Base-by-base conservation (phyloP, 805 yeast species). In the Scheffersomyces spartinae region DNA sequence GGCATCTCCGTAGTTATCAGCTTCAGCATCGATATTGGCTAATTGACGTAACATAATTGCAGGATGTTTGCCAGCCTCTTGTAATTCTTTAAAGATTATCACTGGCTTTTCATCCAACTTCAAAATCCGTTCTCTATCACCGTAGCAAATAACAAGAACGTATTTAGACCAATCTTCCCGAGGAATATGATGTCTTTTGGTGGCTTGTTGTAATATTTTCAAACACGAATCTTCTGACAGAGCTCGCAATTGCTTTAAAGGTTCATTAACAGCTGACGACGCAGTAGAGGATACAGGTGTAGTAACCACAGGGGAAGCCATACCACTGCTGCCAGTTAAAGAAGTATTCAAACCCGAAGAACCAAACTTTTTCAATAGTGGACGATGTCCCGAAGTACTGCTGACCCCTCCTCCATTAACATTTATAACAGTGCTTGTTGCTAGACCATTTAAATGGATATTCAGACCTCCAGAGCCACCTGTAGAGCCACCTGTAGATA, bases 151-250 rank as follows among this genome's bases (percentile, higher is more conserved):
- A 10, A 86, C 85, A 26, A 88, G 56, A 2, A 86, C 94, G 45
- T 85, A 88, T 41, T 83, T 79, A 26, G 80, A 66, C 86, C 95
- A 81, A 43, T 84, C 95, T 26, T 71, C 76, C 17, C 72, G 69
- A 23, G 72, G 74, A 25, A 88, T 64, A 31, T 74, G 75, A 52
- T 86, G 94, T 33, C 93, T 66, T 38, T 76, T 72, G 80, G 84
- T 76, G 4, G 95, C 95, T 18, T 79, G 83, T 42, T 82, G 93
- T 24, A 91, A 55, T 13, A 88, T 78, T 47, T 81, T 81, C 39
- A 79, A 74, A 47, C 95, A 85, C 2, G 95, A 85, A 40, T 88
- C 97, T 28, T 85, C 94, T 14, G 82, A 74, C 6, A 88, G 78
- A 1, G 94, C 93, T 24, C 91, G 56, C 33, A 86, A 53, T 39